A percentile compares a stretch with the other conserved stretches of the same genome.
Conservation (phyloP, 352 stramenopile species). For the Phytophthora chlamydospora region DNA sequence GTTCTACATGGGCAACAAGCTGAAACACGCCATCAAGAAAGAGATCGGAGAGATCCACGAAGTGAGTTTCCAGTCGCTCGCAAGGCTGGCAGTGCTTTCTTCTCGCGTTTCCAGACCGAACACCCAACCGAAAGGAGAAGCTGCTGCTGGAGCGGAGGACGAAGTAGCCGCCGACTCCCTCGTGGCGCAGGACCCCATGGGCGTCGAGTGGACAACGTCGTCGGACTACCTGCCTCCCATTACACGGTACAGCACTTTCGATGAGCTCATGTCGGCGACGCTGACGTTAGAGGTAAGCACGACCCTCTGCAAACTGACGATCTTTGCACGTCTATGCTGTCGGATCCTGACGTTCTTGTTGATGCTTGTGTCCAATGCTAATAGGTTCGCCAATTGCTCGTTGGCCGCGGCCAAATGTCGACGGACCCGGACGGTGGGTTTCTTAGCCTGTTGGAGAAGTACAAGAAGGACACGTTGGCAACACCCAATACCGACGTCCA, state of each 20-base stretch:
- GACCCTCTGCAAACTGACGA: background rate
- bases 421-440: constrained; percentile 86
- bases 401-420: constrained; percentile 85
- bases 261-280: constrained; percentile 91
- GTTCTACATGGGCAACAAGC: constrained; percentile 86
- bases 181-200: constrained; percentile 79
- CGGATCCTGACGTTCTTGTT: constrained; percentile 5
- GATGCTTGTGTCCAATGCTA: constrained; percentile 2
- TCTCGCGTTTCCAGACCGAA: constrained; percentile 79
- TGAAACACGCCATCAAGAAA: constrained; percentile 83
- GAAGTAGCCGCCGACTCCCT: constrained; percentile 56
- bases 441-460: constrained; percentile 84
- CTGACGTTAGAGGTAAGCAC: constrained; percentile 79
- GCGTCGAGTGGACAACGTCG: constrained; percentile 70
- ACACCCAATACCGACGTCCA: constrained; percentile 47
- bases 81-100: constrained; percentile 80
- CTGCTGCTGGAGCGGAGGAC: constrained; percentile 36
- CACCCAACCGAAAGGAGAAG: constrained; percentile 52
- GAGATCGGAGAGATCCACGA: constrained; percentile 82
- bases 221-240: constrained; percentile 80
- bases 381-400: constrained; percentile 78
- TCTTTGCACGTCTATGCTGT: background rate
- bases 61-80: constrained; percentile 89
- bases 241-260: constrained; percentile 89
- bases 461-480: constrained; percentile 74